Evolutionary conservation across 768 basidiomycete species (phyloP).

Genomic region (Lactifluus volemus): DNA sequence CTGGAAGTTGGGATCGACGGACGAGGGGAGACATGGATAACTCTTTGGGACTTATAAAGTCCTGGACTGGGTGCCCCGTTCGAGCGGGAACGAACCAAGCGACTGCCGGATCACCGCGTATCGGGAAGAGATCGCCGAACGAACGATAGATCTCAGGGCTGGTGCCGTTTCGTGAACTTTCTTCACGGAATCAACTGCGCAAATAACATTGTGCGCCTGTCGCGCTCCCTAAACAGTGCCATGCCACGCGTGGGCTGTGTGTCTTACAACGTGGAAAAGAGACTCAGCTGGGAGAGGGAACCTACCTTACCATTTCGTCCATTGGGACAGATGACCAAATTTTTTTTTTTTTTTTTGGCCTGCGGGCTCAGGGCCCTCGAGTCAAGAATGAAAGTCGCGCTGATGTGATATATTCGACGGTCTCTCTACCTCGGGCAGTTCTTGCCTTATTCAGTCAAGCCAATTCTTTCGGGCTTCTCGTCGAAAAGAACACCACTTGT

Average conservation of each 20-base stretch:
- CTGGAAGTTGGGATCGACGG: slow-evolving; percentile 24
- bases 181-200: slow-evolving; percentile 18
- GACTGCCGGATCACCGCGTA: slow-evolving; percentile 32
- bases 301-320: neutral
- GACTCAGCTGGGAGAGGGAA: neutral
- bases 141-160: slow-evolving; percentile 23
- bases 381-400: slow-evolving; percentile 13
- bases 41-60: slow-evolving; percentile 24
- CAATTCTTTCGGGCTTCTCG: slow-evolving; percentile 10
- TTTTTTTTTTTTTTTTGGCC: neutral
- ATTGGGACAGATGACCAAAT: neutral
- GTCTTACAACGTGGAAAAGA: slow-evolving; percentile 11
- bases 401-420: slow-evolving; percentile 11
- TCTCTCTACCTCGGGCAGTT: neutral
- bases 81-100: slow-evolving; percentile 21
- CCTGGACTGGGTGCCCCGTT: slow-evolving; percentile 20
- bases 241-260: slow-evolving; percentile 12
- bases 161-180: slow-evolving; percentile 14
- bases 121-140: slow-evolving; percentile 26
- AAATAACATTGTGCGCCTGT: slow-evolving; percentile 2
- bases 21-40: slow-evolving; percentile 21
- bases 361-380: slow-evolving; percentile 1
- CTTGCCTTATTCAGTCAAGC: slow-evolving; percentile 13
- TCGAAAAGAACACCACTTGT: slow-evolving; percentile 7
- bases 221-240: slow-evolving; percentile 11